Evolutionary conservation across 768 basidiomycete species (phyloP), one percentile per base, ranked within the genome.

Genomic region (Leucocoprinus sp.): DNA sequence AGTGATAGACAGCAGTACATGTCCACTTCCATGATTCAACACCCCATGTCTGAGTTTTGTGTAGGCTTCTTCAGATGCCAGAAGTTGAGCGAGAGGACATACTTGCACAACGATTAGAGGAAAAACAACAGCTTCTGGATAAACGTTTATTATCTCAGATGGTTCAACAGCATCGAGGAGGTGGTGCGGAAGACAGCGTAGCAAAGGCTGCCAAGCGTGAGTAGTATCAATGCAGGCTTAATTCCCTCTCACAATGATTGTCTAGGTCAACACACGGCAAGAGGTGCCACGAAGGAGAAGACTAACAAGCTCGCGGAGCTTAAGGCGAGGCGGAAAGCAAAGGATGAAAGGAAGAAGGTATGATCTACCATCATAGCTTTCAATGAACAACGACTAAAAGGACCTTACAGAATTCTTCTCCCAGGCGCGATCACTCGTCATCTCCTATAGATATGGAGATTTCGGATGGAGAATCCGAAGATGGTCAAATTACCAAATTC

Each of bases 61-160:
- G 50, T 58, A 97, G 93, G 42, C 69, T 98, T 24, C 67, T 90
- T 56, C 62, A 69, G 18, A 71, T 95, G 76, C 75, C 83, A 29
- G 95, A 98, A 64, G 75, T 96, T 55, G 84, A 93, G 50, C 80
- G 95, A 44, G 95, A 98, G 62, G 79, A 78, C 26, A 84, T 91
- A 40, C 71, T 98, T 17, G 84, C 87, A 0, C 70, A 78, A 49
- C 82, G 95, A 6, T 67, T 76, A 26, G 93, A 93, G 50, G 80
- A 91, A 63, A 77, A 83, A 65, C 85, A 90, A 61, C 75, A 78
- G 51, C 69, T 79, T 38, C 72, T 78, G 50, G 85, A 90, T 64
- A 76, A 79, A 53, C 71, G 75, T 38, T 75, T 82, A 54, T 64
- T 96, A 7, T 78, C 82, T 22, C 75, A 81, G 56, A 76, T 97